phyloP scores from a whole-genome alignment of 306 rosid species.

The Rosa lucieae region DNA sequence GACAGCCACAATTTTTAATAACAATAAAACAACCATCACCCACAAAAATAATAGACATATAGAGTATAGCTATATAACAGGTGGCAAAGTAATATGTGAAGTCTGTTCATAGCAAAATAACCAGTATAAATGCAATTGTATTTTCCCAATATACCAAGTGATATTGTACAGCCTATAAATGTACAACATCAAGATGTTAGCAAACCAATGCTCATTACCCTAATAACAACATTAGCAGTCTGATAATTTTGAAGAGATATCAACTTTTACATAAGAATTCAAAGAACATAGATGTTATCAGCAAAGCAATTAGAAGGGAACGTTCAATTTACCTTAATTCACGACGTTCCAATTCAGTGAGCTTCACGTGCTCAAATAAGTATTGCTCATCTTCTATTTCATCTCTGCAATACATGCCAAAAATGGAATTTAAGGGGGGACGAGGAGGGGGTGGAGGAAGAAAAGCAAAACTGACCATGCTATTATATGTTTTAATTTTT shows the following conservation, averaged over 20 bases:
- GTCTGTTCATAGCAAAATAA: not conserved
- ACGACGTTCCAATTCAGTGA: conserved; percentile 64
- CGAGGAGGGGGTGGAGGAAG: not conserved
- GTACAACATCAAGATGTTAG: not conserved
- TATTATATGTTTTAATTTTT: not conserved
- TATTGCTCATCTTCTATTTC: conserved; percentile 93
- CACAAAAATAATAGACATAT: not conserved
- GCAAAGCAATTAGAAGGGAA: not conserved
- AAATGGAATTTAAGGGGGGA: not conserved
- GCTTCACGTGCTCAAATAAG: conserved; percentile 71
- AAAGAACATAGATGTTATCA: not conserved
- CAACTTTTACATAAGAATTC: conserved; percentile 1
- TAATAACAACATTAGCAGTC: not conserved
- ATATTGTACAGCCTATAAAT: not conserved
- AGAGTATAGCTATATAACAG: not conserved
- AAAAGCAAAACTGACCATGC: not conserved
- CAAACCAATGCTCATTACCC: not conserved
- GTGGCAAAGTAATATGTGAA: not conserved
- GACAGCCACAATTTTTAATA: not conserved
- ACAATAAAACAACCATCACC: not conserved
- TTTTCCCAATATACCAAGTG: not conserved
- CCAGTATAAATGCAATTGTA: not conserved
- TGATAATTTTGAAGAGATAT: not conserved
- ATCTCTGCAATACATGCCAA: conserved; percentile 51
- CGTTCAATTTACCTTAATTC: conserved; percentile 52